Evolutionary conservation across 2,329 filamentous ascomycete genomes (phyloP), one percentile per base, ranked within the genome.

Genomic region (Ophiostoma sp.): DNA sequence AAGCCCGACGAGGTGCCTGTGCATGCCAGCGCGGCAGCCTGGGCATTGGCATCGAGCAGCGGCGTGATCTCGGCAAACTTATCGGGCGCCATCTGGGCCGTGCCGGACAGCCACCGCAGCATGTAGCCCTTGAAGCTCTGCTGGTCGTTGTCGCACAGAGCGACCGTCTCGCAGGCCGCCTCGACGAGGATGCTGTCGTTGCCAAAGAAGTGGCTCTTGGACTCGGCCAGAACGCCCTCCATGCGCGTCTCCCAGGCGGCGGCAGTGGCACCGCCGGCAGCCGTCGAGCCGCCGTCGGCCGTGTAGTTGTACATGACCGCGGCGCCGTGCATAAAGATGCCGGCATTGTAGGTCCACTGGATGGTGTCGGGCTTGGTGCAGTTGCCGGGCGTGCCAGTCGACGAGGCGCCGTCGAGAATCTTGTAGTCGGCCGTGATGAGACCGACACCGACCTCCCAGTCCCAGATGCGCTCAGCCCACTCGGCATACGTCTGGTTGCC

Each of bases 81-180:
- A 73, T 82, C 81, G 0, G 87, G 84, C 1, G 84, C 86, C 75
- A 89, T 77, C 76, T 85, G 83, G 7, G 83, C 79, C 1, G 86
- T 84, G 23, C 80, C 80, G 0, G 86, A 83, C 76, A 89, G 79
- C 86, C 89, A 93, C 64, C 90, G 88, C 35, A 86, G 79, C 35
- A 92, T 81, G 77, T 92, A 93, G 13, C 89, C 90, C 80, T 93
- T 93, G 86, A 93, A 93, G 67, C 84, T 87, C 75, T 85, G 85
- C 80, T 93, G 89, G 77, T 93, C 90, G 73, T 83, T 83, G 79
- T 92, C 86, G 82, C 91, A 94, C 35, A 81, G 82, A 70, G 80
- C 79, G 71, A 78, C 78, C 8, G 78, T 79, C 80, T 93, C 90
- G 80, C 91, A 94, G 39, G 86, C 85, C 72, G 83, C 82, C 79